Evolutionary conservation across 257 asterid genomes (phyloP).

Genomic region (Nicotiana attenuata): DNA sequence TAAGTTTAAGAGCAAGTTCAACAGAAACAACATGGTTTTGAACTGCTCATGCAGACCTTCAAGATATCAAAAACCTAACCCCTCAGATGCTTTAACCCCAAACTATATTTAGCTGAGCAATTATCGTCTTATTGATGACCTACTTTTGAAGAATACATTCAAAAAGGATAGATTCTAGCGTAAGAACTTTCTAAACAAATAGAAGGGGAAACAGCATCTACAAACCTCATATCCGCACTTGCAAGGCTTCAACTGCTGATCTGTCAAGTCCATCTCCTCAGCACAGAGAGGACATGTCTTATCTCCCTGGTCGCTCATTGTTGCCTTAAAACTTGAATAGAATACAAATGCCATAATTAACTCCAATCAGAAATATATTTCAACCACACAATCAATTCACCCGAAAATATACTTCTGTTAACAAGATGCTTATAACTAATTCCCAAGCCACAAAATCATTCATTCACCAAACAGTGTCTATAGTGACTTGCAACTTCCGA

Average conservation of each 20-base stretch:
- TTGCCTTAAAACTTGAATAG: conserved; percentile 31
- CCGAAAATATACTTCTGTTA: background rate
- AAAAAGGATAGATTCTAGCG: background rate
- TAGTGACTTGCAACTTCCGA: background rate
- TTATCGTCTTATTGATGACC: background rate
- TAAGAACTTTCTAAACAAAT: background rate
- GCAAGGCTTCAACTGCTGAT: conserved; percentile 99
- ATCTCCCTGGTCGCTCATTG: conserved; percentile 92
- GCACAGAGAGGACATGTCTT: conserved; percentile 97
- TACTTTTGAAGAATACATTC: background rate
- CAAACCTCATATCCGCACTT: conserved; percentile 92
- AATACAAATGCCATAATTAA: background rate
- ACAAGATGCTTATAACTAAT: background rate
- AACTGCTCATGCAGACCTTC: background rate
- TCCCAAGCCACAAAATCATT: background rate
- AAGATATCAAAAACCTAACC: background rate
- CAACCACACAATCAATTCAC: background rate
- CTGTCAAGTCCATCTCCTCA: conserved; percentile 98
- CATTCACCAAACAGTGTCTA: background rate
- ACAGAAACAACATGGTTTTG: conserved; percentile 2
- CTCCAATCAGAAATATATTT: background rate
- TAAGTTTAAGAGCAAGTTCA: background rate
- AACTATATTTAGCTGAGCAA: background rate
- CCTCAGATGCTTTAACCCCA: background rate
- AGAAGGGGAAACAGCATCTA: background rate